Evolutionary conservation across 257 asterid genomes (phyloP).

Genomic region (Fraxinus excelsior): DNA sequence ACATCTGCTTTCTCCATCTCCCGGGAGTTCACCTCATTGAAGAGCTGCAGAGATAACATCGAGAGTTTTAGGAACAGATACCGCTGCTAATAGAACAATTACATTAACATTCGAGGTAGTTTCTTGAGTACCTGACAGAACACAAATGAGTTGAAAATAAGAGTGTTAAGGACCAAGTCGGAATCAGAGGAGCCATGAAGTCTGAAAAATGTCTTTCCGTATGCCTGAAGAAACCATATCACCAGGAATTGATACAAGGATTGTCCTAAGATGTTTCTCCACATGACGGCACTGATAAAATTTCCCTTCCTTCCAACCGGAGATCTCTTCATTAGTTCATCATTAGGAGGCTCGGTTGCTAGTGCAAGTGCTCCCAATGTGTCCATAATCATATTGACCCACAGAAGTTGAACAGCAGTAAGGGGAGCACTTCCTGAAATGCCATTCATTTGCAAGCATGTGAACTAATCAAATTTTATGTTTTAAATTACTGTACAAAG

Average conservation of each 20-base stretch:
- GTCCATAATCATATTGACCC: constrained; percentile 99
- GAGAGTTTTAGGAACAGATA: background rate
- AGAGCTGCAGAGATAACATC: constrained; percentile 49
- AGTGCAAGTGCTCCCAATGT: constrained; percentile 95
- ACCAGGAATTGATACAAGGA: constrained; percentile 75
- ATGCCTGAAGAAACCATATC: constrained; percentile 78
- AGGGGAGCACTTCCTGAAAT: constrained; percentile 64
- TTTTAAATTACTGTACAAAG: too few relatives aligned
- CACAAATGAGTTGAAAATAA: constrained; percentile 89
- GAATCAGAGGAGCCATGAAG: constrained; percentile 52
- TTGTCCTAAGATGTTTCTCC: constrained; percentile 97
- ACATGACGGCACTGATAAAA: constrained; percentile 80
- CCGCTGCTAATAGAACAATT: background rate
- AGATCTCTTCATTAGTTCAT: constrained; percentile 78
- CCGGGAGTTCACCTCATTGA: constrained; percentile 76
- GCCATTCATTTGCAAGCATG: constrained; percentile 5
- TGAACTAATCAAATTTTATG: background rate
- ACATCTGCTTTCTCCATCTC: constrained; percentile 76
- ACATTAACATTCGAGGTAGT: background rate
- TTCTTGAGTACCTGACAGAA: constrained; percentile 73
- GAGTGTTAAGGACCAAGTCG: constrained; percentile 75
- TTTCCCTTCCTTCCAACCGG: constrained; percentile 89
- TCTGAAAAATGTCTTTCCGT: constrained; percentile 61
- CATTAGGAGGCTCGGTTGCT: constrained; percentile 94
- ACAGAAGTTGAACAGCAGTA: constrained; percentile 94